These are phyloP conservation scores for Beauveria bassiana DNA, from an alignment of 2,329 filamentous ascomycete species.

Conservation along the genomic window DNA sequence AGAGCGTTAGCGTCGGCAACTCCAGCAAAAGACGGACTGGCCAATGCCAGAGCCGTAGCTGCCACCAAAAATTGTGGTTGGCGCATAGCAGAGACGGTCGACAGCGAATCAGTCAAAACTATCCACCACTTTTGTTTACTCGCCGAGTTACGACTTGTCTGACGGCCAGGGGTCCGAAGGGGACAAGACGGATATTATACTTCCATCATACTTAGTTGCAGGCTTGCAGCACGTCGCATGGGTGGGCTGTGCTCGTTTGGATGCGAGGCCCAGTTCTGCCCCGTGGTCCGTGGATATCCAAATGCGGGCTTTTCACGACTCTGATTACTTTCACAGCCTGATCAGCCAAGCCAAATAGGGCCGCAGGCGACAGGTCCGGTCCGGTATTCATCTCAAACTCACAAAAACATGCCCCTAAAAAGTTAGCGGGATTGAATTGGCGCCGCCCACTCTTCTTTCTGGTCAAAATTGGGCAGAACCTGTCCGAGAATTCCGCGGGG, in stretches of 20 bases:
- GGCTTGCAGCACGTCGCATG: not conserved
- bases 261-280: not conserved
- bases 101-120: not conserved
- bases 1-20: not conserved
- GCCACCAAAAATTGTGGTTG: constrained; percentile 6
- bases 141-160: not conserved
- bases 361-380: not conserved
- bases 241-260: constrained; percentile 5
- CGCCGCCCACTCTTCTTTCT: not conserved
- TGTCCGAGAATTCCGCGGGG: not conserved
- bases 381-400: not conserved
- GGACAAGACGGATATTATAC: constrained; percentile 5
- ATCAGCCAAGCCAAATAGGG: not conserved
- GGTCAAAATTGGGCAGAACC: not conserved
- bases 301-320: constrained; percentile 3
- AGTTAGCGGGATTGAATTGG: not conserved
- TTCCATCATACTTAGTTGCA: not conserved
- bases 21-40: not conserved
- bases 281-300: not conserved
- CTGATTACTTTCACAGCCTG: constrained; percentile 1
- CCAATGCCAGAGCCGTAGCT: not conserved
- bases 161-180: not conserved
- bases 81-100: not conserved
- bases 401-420: not conserved
- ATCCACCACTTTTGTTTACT: not conserved